Base-by-base conservation (phyloP, 345 rosid genomes). In the Bruguiera parviflora region DNA sequence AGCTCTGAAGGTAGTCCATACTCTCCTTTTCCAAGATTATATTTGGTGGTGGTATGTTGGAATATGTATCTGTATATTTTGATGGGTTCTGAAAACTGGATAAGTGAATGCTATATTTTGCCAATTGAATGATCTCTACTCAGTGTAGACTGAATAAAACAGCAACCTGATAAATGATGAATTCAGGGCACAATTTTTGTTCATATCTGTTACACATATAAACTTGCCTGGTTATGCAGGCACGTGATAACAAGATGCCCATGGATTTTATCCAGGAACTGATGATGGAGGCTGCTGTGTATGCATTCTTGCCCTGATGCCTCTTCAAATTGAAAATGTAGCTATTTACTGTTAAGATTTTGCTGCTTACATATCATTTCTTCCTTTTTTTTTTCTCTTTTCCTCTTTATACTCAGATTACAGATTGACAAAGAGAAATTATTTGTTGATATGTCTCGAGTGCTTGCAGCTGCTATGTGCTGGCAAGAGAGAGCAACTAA, bases 401-500 rank as follows among this genome's bases (percentile, higher is more conserved):
- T 77, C 35, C 63, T 32, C 63, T 79, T 32, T 18, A 56, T 22
- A 15, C 55, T 27, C 91, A 91, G 98, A 57, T 77, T 91, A 71
- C 90, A 85, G 75, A 85, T 89, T 65, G 86, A 81, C 37, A 77
- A 73, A 8, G 98, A 94, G 72, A 72, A 83, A 61, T 60, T 88
- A 47, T 84, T 91, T 79, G 68, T 76, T 64, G 74, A 82, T 70
- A 35, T 91, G 59, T 80, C 90, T 28, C 75, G 68, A 83, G 77
- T 80, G 43, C 77, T 91, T 78, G 77, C 76, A 27, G 71, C 81
- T 78, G 98, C 92, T 32, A 46, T 68, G 65, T 63, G 47, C 68
- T 94, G 96, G 98, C 96, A 94, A 72, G 85, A 87, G 73, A 84
- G 75, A 71, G 98, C 97, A 25, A 74, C 71, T 49, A 72, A 69